Conservation (phyloP, 208 protist species). For the Herpetomonas samuelpessoai region DNA sequence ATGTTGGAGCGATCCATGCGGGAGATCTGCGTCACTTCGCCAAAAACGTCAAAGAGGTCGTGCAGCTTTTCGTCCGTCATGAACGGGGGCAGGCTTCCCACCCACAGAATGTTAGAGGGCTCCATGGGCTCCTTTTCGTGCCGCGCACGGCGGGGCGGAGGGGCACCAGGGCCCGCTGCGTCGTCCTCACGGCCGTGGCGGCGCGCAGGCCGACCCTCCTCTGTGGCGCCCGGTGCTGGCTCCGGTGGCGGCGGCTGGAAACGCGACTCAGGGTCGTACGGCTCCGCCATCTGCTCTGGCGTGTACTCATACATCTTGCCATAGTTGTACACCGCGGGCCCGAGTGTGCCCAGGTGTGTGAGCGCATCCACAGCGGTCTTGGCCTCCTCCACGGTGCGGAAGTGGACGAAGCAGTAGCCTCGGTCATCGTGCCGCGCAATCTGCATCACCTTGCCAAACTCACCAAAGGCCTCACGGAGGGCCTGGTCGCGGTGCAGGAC, state of each 20-base stretch:
- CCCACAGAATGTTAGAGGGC: slow-evolving; percentile 81
- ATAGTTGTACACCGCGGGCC: slow-evolving; percentile 72
- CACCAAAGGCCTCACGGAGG: slow-evolving; percentile 52
- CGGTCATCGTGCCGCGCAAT: slow-evolving; percentile 63
- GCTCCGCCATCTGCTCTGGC: slow-evolving; percentile 57
- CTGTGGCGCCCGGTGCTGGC: neutral
- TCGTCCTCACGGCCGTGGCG: slow-evolving; percentile 13
- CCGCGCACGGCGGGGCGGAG: slow-evolving; percentile 35
- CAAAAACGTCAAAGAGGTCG: slow-evolving; percentile 81
- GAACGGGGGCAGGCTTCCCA: slow-evolving; percentile 68
- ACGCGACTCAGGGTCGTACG: slow-evolving; percentile 32
- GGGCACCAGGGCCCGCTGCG: neutral
- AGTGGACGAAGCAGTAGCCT: slow-evolving; percentile 87
- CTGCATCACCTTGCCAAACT: slow-evolving; percentile 82
- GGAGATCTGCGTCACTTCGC: slow-evolving; percentile 58
- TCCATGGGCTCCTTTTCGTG: slow-evolving; percentile 51
- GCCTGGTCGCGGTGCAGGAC: slow-evolving; percentile 41
- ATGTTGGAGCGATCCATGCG: slow-evolving; percentile 66
- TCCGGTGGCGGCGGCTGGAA: slow-evolving; percentile 14
- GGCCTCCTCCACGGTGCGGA: slow-evolving; percentile 77
- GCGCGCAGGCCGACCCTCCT: neutral
- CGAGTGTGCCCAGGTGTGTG: slow-evolving; percentile 45
- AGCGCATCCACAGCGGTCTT: slow-evolving; percentile 64
- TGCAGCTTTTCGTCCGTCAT: slow-evolving; percentile 65
- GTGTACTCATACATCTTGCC: slow-evolving; percentile 85